Base-by-base conservation (phyloP, 768 basidiomycete species). In the Kwoniella heveanensis region DNA sequence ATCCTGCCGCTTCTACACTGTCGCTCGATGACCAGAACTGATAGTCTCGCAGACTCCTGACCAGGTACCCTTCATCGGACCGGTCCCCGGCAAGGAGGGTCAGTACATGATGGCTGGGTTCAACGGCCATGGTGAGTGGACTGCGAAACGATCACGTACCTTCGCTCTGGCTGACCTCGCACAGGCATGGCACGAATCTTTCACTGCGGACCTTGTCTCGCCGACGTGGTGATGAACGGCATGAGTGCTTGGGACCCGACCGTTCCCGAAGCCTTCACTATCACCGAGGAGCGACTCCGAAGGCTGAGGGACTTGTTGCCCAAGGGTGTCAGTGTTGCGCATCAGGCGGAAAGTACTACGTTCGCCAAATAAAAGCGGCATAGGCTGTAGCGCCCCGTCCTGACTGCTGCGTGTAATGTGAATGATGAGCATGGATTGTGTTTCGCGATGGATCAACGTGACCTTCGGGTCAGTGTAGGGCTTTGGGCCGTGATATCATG, bases 131-230 rank as follows among this genome's bases (percentile, higher is more conserved):
- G 66, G 51, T 57, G 46, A 44, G 49, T 39, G 32, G 2, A 15
- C 48, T 50, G 21, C 48, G 9, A 17, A 22, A 21, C 22, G 9
- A 9, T 50, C 37, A 39, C 19, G 8, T 8, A 24, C 22, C 8
- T 21, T 15, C 8, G 10, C 48, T 50, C 48, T 50, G 21, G 48
- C 48, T 15, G 48, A 50, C 8, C 48, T 22, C 8, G 15, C 21
- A 50, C 46, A 58, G 57, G 65, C 2, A 67, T 70, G 73, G 73
- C 73, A 10, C 57, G 73, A 7, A 74, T 74, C 61, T 72, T 72
- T 59, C 55, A 63, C 21, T 72, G 70, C 54, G 73, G 68, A 2
- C 73, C 73, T 10, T 55, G 57, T 9, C 57, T 72, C 8, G 73
- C 70, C 3, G n/a, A 25, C n/a, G n/a, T n/a, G n/a, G n/a, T n/a